Evolutionary conservation across 352 stramenopile genomes (phyloP), one percentile per base, ranked within the genome.

Genomic region (Phytophthora pseudosyringae): DNA sequence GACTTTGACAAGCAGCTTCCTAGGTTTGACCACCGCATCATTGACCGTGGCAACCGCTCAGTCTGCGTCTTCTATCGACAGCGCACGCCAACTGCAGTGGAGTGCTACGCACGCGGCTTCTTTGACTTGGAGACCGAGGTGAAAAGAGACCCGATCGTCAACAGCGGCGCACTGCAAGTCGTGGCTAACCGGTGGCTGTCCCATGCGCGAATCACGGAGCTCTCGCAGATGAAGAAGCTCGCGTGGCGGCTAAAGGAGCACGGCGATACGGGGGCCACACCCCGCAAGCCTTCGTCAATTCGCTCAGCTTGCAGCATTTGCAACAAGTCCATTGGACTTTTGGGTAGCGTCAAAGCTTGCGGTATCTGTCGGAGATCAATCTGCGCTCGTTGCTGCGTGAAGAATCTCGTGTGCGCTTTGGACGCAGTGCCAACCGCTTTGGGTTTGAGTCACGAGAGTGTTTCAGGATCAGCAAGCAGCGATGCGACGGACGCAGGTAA

Each of bases 201-300:
- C 10, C 66, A 73, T 12, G 66, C 69, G 35, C 65, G 80, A 53
- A 70, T 76, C 44, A 75, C 71, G 16, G 49, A 76, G 36, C 71
- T 78, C 4, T 64, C 73, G 12, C 61, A 81, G 13, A 87, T 79
- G 67, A 89, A 87, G 67, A 89, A 89, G 35, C 59, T 86, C 21
- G 63, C 75, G 46, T 86, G 77, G 62, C 71, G 35, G 18, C 36
- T 76, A 21, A 65, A 65, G 25, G 51, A 67, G 49, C 54, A 44
- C 11, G 49, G 62, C 10, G 47, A 46, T 6, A 44, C 43, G 8
- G 47, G 62, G 5, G 35, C 16, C 0, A 66, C 48, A 31, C 25
- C 56, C n/a, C 50, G 44, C 6, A 62, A 58, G 9, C 57, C 63
- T 3, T 48, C 73, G 28, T 69, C 35, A 16, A 51, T 41, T 10